Evolutionary conservation across 2,329 filamentous ascomycete genomes (phyloP).

Genomic region (Hypoxylon sp.): DNA sequence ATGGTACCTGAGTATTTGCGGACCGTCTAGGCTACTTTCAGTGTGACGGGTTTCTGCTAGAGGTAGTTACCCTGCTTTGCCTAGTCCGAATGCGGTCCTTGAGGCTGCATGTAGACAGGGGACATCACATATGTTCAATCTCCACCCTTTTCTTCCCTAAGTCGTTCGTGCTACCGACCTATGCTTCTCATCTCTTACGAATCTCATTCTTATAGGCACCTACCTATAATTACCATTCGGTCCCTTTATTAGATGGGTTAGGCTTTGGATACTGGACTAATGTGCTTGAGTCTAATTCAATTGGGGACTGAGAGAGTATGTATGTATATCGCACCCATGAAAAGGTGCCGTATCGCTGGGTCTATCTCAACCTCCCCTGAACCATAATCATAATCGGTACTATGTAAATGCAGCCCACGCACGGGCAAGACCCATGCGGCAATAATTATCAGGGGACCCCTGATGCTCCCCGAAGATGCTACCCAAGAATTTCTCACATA

Average conservation of each 20-base stretch:
- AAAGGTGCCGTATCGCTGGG: neutral
- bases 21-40: constrained; percentile 34
- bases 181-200: constrained; percentile 1
- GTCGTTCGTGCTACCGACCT: constrained; percentile 12
- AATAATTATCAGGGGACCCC: constrained; percentile 26
- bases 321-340: neutral
- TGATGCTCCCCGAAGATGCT: constrained; percentile 23
- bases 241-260: too few relatives aligned
- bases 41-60: constrained; percentile 33
- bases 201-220: too few relatives aligned
- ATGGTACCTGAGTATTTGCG: constrained; percentile 31
- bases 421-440: constrained; percentile 32
- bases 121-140: constrained; percentile 33
- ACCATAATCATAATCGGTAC: constrained; percentile 25
- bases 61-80: constrained; percentile 30
- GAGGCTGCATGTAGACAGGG: constrained; percentile 37
- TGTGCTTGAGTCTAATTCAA: neutral
- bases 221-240: neutral
- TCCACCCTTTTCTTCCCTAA: constrained; percentile 17
- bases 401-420: constrained; percentile 29
- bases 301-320: neutral
- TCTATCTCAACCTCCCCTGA: constrained; percentile 12
- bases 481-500: constrained; percentile 19
- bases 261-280: too few relatives aligned
- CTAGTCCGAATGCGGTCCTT: constrained; percentile 30